Evolutionary conservation across 1,284 basidiomycete species (phyloP), one percentile per base, ranked within the genome.

Genomic region (Austroboletus sp.): DNA sequence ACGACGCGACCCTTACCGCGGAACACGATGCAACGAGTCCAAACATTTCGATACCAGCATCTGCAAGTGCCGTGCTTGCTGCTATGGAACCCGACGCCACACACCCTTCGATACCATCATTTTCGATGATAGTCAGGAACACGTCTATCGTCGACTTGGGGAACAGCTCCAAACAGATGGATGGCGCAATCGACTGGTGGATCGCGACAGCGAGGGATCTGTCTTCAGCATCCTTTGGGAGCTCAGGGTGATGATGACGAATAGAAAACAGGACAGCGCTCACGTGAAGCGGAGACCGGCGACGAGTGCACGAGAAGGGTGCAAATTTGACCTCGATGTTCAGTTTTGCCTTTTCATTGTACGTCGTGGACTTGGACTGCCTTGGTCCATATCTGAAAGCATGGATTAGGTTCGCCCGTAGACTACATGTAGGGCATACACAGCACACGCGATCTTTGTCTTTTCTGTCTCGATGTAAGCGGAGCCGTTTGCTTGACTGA

Each of bases 241-340:
- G 41, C 38, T 50, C 51, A 44, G 40, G 40, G 49, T 17, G 44
- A 34, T 31, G 31, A 34, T 31, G 31, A 35, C 15, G 15, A 17
- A 15, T 29, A 15, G 10, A 19, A 44, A 26, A 44, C 48, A 25
- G 35, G 23, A 40, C 15, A 31, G 29, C 9, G 66, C 83, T 69
- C 65, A 95, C 95, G 53, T 89, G 83, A 56, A 96, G 79, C 0
- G 95, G 94, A 13, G 85, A 82, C 58, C 85, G 75, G 51, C 95
- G 74, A 23, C 74, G 73, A 23, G 72, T 68, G 54, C 82, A 89
- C 5, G 94, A 89, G 65, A 96, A 98, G 0, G 96, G 95, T 1
- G 95, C 80, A 62, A 95, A 97, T 67, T 98, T 97, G 50, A 97
- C 88, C 66, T 98, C 93, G 3, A 98, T 89, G 52, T 93, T 97